Percentiles rank a stretch among this genome's conserved stretches.
These are phyloP conservation scores for Phytophthora sansomeana DNA, from an alignment of 352 stramenopile genomes.

Conservation along the genomic window DNA sequence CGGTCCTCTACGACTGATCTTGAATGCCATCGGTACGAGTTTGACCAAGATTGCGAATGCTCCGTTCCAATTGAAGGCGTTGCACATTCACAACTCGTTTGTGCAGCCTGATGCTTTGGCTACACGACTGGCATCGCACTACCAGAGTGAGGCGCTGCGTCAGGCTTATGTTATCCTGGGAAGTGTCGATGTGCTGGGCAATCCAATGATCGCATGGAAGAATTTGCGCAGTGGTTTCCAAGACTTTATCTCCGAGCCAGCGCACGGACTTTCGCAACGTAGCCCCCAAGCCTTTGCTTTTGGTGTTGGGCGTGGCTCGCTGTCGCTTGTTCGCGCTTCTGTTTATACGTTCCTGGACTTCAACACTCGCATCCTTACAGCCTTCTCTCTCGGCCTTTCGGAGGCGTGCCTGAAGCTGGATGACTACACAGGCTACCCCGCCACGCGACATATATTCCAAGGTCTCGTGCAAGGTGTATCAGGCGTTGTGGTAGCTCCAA, in stretches of 20 bases:
- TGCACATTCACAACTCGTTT: constrained; percentile 87
- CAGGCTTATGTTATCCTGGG: constrained; percentile 90
- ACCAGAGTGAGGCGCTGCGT: constrained; percentile 88
- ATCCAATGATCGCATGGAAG: constrained; percentile 90
- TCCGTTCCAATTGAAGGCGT: constrained; percentile 80
- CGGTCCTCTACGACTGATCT: constrained; percentile 78
- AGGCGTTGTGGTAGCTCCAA: constrained; percentile 83
- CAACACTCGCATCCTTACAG: constrained; percentile 86
- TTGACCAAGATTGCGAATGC: constrained; percentile 91
- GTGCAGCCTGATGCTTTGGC: constrained; percentile 80
- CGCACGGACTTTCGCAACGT: constrained; percentile 80
- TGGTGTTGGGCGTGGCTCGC: constrained; percentile 80
- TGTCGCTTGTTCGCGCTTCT: constrained; percentile 84
- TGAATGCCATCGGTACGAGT: constrained; percentile 89
- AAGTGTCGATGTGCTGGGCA: constrained; percentile 89
- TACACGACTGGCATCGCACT: constrained; percentile 78
- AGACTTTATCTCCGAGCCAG: constrained; percentile 85
- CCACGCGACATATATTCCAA: constrained; percentile 89
- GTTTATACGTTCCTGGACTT: constrained; percentile 91
- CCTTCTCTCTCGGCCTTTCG: constrained; percentile 80
- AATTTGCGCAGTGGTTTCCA: constrained; percentile 84
- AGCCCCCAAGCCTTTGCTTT: constrained; percentile 83
- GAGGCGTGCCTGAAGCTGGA: constrained; percentile 89
- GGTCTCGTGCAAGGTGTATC: constrained; percentile 87
- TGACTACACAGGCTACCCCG: constrained; percentile 89